Percentiles rank a stretch among this genome's conserved stretches.
phyloP scores from a whole-genome alignment of 2,329 filamentous ascomycete genomes.

The Myotisia sp. region DNA sequence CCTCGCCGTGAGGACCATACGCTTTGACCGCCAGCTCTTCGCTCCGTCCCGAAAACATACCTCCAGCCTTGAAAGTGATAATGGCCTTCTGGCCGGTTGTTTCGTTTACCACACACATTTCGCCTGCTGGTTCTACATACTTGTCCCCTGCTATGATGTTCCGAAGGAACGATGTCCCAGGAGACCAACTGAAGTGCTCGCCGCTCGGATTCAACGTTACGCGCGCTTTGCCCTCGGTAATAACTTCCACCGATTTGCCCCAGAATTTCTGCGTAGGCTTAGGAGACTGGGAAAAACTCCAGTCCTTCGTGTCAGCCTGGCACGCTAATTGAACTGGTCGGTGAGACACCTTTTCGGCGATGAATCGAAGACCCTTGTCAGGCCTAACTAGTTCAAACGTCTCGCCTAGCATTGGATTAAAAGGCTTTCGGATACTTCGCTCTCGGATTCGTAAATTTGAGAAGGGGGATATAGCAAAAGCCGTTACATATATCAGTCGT shows the following conservation, averaged over 20 bases:
- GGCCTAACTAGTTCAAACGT: slow-evolving; percentile 85
- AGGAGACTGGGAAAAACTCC: slow-evolving; percentile 78
- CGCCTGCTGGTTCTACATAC: slow-evolving; percentile 88
- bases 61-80: slow-evolving; percentile 85
- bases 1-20: slow-evolving; percentile 50
- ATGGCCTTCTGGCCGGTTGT: slow-evolving; percentile 66
- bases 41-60: slow-evolving; percentile 89
- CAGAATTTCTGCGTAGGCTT: slow-evolving; percentile 93
- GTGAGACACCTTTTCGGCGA: slow-evolving; percentile 93
- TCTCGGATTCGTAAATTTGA: slow-evolving; percentile 74
- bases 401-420: slow-evolving; percentile 92
- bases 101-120: slow-evolving; percentile 75
- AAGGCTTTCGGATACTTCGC: slow-evolving; percentile 84
- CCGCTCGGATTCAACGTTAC: slow-evolving; percentile 60
- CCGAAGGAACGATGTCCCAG: slow-evolving; percentile 77
- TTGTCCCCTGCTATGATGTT: slow-evolving; percentile 98
- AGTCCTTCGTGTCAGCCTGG: slow-evolving; percentile 73
- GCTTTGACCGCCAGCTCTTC: slow-evolving; percentile 76
- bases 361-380: slow-evolving; percentile 71
- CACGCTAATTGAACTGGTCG: slow-evolving; percentile 84
- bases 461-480: slow-evolving; percentile 80
- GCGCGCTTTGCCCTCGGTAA: slow-evolving; percentile 74
- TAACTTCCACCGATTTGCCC: slow-evolving; percentile 92
- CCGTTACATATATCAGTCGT: slow-evolving; percentile 68
- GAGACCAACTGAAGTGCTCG: slow-evolving; percentile 77